phyloP scores from a whole-genome alignment of 2,329 filamentous ascomycete genomes.

The Canariomyces notabilis region DNA sequence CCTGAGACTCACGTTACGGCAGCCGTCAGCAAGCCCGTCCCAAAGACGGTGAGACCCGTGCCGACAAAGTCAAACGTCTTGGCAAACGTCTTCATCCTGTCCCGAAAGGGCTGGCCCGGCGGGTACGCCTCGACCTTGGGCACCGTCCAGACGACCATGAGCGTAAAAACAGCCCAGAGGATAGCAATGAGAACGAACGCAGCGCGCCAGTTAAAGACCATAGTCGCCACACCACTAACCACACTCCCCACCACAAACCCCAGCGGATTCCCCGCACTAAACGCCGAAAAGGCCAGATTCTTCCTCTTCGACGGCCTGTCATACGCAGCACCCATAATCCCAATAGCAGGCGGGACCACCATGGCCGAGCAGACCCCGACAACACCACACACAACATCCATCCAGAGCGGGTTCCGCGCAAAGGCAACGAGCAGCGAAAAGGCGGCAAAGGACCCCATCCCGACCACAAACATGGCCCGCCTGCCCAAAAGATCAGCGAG shows the following conservation, averaged over 20 bases:
- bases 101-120: conserved; percentile 33
- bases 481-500: conserved; percentile 63
- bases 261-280: conserved; percentile 40
- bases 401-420: conserved; percentile 50
- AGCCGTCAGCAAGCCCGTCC: conserved; percentile 60
- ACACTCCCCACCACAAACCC: conserved; percentile 45
- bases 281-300: conserved; percentile 61
- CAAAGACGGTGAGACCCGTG: conserved; percentile 55
- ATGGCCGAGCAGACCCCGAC: conserved; percentile 61
- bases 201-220: conserved; percentile 59
- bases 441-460: conserved; percentile 54
- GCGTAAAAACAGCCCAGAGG: conserved; percentile 55
- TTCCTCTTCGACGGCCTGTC: conserved; percentile 56
- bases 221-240: conserved; percentile 56
- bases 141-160: conserved; percentile 56
- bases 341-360: conserved; percentile 58
- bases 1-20: conserved; percentile 50
- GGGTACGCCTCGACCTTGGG: conserved; percentile 48
- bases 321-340: conserved; percentile 60
- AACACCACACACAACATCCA: conserved; percentile 60
- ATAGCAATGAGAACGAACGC: conserved; percentile 58
- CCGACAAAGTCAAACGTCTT: conserved; percentile 58
- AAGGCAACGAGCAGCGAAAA: conserved; percentile 56
- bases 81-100: conserved; percentile 37
- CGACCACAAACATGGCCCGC: conserved; percentile 54